Evolutionary conservation across 1,284 basidiomycete species (phyloP).

Genomic region (Trametes versicolor): DNA sequence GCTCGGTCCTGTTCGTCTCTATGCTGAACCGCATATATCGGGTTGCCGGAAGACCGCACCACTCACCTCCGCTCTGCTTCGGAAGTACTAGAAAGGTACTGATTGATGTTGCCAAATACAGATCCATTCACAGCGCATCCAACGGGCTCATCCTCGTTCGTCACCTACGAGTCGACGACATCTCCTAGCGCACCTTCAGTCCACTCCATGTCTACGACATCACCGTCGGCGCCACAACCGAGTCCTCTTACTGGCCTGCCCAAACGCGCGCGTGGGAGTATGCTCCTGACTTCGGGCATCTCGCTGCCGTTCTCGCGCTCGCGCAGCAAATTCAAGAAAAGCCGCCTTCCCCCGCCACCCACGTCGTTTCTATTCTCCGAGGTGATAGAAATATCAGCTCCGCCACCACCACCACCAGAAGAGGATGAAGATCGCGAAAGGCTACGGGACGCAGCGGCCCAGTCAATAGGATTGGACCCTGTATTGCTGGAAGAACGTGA

Average conservation of each 20-base stretch:
- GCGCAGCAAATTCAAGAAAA: constrained; percentile 56
- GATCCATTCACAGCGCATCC: constrained; percentile 46
- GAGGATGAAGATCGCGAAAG: constrained; percentile 78
- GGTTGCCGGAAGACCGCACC: background rate
- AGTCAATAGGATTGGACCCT: constrained; percentile 71
- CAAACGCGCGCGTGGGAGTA: constrained; percentile 38
- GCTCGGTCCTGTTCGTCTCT: constrained; percentile 17
- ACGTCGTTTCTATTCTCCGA: constrained; percentile 61
- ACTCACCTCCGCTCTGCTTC: constrained; percentile 16
- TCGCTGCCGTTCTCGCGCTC: constrained; percentile 44
- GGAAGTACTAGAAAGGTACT: constrained; percentile 23
- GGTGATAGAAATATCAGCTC: constrained; percentile 76
- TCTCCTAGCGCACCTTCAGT: constrained; percentile 22
- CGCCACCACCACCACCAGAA: constrained; percentile 53
- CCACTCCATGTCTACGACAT: constrained; percentile 23
- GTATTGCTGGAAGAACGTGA: constrained; percentile 44
- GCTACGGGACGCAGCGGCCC: constrained; percentile 76
- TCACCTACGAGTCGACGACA: constrained; percentile 40
- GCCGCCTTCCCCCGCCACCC: constrained; percentile 40
- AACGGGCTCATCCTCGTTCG: constrained; percentile 41
- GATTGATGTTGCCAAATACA: constrained; percentile 24
- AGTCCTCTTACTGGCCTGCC: constrained; percentile 27
- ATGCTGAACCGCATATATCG: constrained; percentile 11
- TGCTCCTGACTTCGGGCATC: constrained; percentile 33
- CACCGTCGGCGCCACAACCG: constrained; percentile 29